These are phyloP conservation scores for Nemania sp. DNA, from an alignment of 2,329 filamentous ascomycete genomes.

Conservation along the genomic window DNA sequence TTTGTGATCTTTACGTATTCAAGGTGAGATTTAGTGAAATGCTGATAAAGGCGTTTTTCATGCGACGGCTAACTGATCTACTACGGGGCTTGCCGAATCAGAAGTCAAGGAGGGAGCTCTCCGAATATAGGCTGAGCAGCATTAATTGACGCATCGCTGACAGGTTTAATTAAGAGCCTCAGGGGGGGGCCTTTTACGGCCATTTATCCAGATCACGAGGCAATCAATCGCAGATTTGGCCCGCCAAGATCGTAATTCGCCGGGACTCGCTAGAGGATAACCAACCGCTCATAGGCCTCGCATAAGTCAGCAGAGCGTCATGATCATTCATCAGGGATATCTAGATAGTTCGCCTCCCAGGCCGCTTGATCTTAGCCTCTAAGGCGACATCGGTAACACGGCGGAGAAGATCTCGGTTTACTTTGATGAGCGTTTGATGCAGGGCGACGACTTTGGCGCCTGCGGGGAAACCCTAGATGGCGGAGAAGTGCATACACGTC, in stretches of 20 bases:
- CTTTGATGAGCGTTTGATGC: constrained; percentile 7
- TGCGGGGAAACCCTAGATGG: constrained; percentile 26
- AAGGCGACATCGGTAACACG: constrained; percentile 18
- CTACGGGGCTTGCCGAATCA: constrained; percentile 30
- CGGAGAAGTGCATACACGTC: constrained; percentile 16
- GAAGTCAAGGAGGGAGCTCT: constrained; percentile 37
- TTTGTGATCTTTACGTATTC: constrained; percentile 12
- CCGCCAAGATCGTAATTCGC: constrained; percentile 31
- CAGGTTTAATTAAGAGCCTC: constrained; percentile 40
- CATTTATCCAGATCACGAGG: constrained; percentile 48
- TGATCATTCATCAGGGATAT: background rate
- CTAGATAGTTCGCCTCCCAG: constrained; percentile 2
- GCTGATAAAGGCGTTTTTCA: constrained; percentile 8
- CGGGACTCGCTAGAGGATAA: constrained; percentile 32
- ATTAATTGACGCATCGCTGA: constrained; percentile 38
- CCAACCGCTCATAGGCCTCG: constrained; percentile 22
- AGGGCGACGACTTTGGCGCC: background rate
- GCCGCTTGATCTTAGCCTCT: constrained; percentile 29
- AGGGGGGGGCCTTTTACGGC: constrained; percentile 33
- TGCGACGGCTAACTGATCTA: constrained; percentile 31
- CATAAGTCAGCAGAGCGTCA: constrained; percentile 18
- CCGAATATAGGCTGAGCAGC: constrained; percentile 49
- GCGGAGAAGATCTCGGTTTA: constrained; percentile 27
- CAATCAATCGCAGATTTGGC: constrained; percentile 41
- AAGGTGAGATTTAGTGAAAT: constrained; percentile 3